Conservation (phyloP, 2,329 filamentous ascomycete genomes). For the Fusarium miscanthi region DNA sequence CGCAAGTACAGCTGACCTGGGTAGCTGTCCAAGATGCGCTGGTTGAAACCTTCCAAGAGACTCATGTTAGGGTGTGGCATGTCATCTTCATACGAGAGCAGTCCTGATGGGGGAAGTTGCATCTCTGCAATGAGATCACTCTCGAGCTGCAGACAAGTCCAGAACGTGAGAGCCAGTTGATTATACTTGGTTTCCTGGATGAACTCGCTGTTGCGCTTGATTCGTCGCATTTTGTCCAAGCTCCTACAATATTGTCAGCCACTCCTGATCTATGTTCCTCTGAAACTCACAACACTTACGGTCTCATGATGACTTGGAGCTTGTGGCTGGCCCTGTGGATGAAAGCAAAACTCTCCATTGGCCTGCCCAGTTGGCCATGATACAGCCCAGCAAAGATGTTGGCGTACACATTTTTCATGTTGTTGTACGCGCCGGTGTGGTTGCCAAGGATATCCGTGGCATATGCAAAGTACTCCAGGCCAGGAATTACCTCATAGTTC, state of each 20-base stretch:
- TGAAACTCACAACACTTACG: constrained; percentile 60
- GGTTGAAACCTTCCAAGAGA: constrained; percentile 56
- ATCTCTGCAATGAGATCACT: constrained; percentile 95
- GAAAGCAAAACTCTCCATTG: constrained; percentile 82
- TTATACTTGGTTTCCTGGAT: constrained; percentile 63
- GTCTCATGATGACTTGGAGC: constrained; percentile 79
- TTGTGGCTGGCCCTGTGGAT: constrained; percentile 67
- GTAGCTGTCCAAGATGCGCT: constrained; percentile 68
- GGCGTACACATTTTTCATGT: constrained; percentile 85
- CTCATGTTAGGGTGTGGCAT: constrained; percentile 74
- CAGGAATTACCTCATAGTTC: constrained; percentile 89
- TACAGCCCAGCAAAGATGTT: constrained; percentile 88
- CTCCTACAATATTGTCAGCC: constrained; percentile 52
- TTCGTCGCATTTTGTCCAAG: constrained; percentile 59
- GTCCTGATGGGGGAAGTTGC: constrained; percentile 68
- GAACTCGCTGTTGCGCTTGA: constrained; percentile 52
- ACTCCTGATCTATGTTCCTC: neutral
- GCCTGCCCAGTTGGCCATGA: constrained; percentile 85
- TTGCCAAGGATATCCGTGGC: constrained; percentile 89
- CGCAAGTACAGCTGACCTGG: constrained; percentile 72
- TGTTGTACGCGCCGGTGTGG: constrained; percentile 80
- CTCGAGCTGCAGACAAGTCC: constrained; percentile 93
- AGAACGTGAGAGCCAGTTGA: constrained; percentile 80
- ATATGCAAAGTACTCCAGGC: constrained; percentile 88
- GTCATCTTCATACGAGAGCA: constrained; percentile 69